Percentiles rank a stretch among this genome's conserved stretches.
Evolutionary conservation across 1,284 basidiomycete species (phyloP).

Genomic region (Cryptococcus sp.): DNA sequence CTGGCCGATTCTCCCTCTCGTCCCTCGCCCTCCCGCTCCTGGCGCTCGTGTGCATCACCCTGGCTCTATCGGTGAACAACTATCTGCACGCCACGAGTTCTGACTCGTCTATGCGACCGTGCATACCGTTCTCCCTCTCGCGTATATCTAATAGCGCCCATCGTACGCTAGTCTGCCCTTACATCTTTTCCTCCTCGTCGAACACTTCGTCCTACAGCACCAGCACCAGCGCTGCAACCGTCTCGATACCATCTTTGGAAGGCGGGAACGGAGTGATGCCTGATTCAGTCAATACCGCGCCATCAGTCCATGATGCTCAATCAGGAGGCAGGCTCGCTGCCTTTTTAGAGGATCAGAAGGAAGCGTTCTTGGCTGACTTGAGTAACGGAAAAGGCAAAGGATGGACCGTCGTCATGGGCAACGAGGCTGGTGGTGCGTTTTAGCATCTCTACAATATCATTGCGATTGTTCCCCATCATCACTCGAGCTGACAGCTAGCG

Average conservation of each 20-base stretch:
- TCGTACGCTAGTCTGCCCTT: constrained; percentile 24
- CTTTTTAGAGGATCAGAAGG: constrained; percentile 55
- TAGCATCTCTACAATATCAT: background rate
- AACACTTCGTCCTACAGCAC: no score
- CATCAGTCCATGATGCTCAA: background rate
- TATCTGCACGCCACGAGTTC: background rate
- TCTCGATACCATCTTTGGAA: background rate
- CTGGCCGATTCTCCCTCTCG: background rate
- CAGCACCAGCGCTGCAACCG: no score
- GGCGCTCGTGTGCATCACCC: constrained; percentile 13
- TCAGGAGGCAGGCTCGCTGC: constrained; percentile 37
- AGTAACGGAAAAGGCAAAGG: constrained; percentile 56
- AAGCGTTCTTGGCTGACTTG: constrained; percentile 58
- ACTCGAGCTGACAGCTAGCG: background rate
- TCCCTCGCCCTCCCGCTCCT: constrained; percentile 5
- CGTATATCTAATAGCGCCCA: constrained; percentile 33
- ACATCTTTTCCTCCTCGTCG: background rate
- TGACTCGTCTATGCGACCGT: constrained; percentile 38
- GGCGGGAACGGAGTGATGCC: background rate
- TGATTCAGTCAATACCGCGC: background rate
- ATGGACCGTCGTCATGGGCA: constrained; percentile 86
- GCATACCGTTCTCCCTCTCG: constrained; percentile 37
- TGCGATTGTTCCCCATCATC: constrained; percentile 2
- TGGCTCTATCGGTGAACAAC: constrained; percentile 6
- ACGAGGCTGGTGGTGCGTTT: constrained; percentile 84